Evolutionary conservation across 805 yeast genomes (phyloP), one percentile per base, ranked within the genome.

Genomic region (Wickerhamomyces chambardii): DNA sequence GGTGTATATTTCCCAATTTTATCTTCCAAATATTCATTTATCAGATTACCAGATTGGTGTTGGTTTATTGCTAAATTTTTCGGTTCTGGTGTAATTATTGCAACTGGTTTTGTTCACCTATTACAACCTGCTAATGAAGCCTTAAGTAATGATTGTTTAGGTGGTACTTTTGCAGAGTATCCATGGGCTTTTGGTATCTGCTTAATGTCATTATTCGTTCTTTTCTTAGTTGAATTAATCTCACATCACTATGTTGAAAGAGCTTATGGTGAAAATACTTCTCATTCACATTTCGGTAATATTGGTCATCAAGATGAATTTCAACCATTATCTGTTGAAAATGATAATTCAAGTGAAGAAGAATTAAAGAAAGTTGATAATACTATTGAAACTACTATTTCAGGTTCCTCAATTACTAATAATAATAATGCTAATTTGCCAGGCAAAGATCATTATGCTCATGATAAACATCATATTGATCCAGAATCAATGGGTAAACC

Each of bases 1-100:
- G 85, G 85, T 17, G 53, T 79, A 2, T 71, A 70, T 40, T 71
- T 79, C 57, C 87, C 87, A 1, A 53, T 80, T 2, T 51, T 79
- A 24, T 67, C 84, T 0, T 75, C 83, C 5, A 63, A 63, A 41
- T 72, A 70, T 47, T 74, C 84, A 1, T 68, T 68, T 44, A 63
- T 80, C 30, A 61, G 75, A 42, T 46, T 79, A 39, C 86, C 86
- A 1, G 47, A 66, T 12, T 68, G 75, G 73, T 68, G 75, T 43
- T 80, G 79, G 56, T 78, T 79, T 51, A 53, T 76, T 32, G 77
- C 84, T 33, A 82, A 80, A 48, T 82, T 69, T 56, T 84, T 84
- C 51, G 94, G 94, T 41, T 78, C 89, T 4, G 94, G 94, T 36
- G 90, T 84, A 33, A 84, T 84, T 48, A 68, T 84, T 11, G 84